Base-by-base conservation (phyloP, 192 early-diverging fungal species). In the Cladochytrium replicatum region DNA sequence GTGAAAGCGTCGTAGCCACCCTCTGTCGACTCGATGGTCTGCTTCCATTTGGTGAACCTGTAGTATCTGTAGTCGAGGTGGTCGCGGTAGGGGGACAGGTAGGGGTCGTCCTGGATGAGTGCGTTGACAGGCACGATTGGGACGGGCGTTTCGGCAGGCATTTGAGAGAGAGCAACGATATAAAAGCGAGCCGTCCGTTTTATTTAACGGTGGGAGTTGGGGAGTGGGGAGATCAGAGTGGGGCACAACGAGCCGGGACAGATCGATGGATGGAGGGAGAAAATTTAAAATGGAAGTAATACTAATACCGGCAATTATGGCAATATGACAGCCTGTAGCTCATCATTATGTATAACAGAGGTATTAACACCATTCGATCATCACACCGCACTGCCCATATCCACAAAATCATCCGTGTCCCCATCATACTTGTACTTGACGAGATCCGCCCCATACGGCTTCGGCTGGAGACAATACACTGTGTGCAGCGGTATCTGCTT, bases 1-100 rank as follows among this genome's bases (percentile, higher is more conserved):
- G 88, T 77, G 61, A 90, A 97, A 37, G 69, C 69, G 50, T 91
- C 91, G 43, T 85, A 82, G 26, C 92, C 85, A 37, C 87, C 87
- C 58, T 86, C 83, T 44, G 64, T 48, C 7, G 60, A 26, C 13
- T 83, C 75, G 31, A 93, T 89, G 11, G 50, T 72, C 6, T 82
- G 50, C 34, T 81, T 60, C 85, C 83, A 90, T n/a, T 80, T 60
- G 49, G 78, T 59, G 52, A 71, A 89, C 25, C 48, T 31, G 5
- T 21, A 13, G 23, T 67, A 84, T 81, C 84, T 71, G 34, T 77
- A 23, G 29, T 60, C 59, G 31, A 93, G 61, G 26, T 75, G 71
- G 23, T 53, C 66, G 25, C 63, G 68, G 59, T 82, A 85, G 23
- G 86, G 84, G 41, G 68, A 60, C 22, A 93, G 78, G 71, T 86